phyloP scores from a whole-genome alignment of 164 flowering plant species.

The Tinospora cordifolia region DNA sequence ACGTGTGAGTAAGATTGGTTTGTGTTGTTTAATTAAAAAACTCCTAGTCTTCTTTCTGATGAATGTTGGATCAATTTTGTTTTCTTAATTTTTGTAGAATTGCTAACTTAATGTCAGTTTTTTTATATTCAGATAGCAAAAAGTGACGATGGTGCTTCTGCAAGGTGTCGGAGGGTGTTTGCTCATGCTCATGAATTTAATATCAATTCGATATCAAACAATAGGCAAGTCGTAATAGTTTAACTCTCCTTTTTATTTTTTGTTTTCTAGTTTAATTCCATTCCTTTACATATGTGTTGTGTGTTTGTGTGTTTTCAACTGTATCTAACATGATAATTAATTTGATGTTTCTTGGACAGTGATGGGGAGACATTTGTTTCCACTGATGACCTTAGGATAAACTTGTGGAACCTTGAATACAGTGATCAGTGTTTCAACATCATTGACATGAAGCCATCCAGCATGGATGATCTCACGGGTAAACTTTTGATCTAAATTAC shows the following conservation, averaged over 20 bases:
- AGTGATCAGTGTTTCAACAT: constrained; percentile 81
- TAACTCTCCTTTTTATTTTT: neutral
- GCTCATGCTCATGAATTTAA: constrained; percentile 83
- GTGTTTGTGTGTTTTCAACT: neutral
- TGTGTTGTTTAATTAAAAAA: neutral
- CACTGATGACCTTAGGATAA: constrained; percentile 80
- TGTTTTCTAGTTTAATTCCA: neutral
- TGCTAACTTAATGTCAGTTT: constrained; percentile 13
- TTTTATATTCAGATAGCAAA: constrained; percentile 31
- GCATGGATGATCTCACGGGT: constrained; percentile 90
- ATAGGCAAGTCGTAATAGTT: constrained; percentile 37
- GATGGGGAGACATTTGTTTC: constrained; percentile 84
- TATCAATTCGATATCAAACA: constrained; percentile 73
- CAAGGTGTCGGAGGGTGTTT: constrained; percentile 71
- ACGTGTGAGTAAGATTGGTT: constrained; percentile 28
- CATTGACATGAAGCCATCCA: constrained; percentile 72
- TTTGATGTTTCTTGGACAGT: constrained; percentile 29
- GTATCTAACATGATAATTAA: neutral
- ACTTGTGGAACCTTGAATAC: constrained; percentile 81
- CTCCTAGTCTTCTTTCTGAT: neutral
- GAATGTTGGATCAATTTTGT: neutral
- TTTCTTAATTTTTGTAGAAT: neutral
- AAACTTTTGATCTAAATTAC: constrained; percentile 3
- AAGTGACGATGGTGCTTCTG: constrained; percentile 30
- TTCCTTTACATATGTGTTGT: no score